phyloP scores from a whole-genome alignment of 108 stramenopile genomes.

The Seminavis robusta region DNA sequence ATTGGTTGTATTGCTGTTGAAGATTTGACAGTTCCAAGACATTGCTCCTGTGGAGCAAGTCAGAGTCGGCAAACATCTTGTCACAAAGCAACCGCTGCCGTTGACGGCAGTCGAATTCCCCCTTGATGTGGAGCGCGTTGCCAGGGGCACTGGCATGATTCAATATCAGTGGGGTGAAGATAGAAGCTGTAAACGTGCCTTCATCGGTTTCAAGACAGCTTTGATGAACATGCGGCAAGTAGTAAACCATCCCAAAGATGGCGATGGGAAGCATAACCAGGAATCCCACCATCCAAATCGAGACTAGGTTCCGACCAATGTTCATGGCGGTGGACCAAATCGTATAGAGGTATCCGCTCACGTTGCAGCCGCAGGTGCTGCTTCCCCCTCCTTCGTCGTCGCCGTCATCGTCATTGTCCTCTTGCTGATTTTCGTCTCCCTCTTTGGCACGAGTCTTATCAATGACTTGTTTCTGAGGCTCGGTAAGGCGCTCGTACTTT shows the following conservation, averaged over 20 bases:
- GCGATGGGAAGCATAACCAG: conserved; percentile 4
- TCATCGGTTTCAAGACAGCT: conserved; percentile 18
- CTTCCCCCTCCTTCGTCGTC: background rate
- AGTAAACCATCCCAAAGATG: conserved; percentile 2
- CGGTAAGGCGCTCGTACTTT: too few relatives aligned
- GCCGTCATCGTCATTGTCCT: conserved; percentile 12
- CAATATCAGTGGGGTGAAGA: conserved; percentile 19
- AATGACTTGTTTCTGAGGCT: too few relatives aligned
- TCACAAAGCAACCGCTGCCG: conserved; percentile 9
- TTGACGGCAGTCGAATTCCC: conserved; percentile 8
- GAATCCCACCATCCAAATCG: conserved; percentile 3
- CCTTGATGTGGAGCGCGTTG: conserved; percentile 12
- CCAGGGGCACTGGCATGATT: conserved; percentile 24
- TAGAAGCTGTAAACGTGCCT: conserved; percentile 27
- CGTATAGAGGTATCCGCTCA: background rate
- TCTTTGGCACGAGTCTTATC: too few relatives aligned
- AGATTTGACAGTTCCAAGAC: background rate
- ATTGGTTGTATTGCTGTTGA: conserved; percentile 3
- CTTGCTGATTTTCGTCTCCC: conserved; percentile 19
- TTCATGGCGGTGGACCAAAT: conserved; percentile 3
- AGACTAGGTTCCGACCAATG: conserved; percentile 7
- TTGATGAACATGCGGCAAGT: conserved; percentile 21
- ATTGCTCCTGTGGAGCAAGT: background rate
- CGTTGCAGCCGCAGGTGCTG: conserved; percentile 1
- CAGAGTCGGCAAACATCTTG: conserved; percentile 5